These are phyloP conservation scores for Yamadazyma sp. DNA, from an alignment of 805 yeast genomes.

Conservation along the genomic window DNA sequence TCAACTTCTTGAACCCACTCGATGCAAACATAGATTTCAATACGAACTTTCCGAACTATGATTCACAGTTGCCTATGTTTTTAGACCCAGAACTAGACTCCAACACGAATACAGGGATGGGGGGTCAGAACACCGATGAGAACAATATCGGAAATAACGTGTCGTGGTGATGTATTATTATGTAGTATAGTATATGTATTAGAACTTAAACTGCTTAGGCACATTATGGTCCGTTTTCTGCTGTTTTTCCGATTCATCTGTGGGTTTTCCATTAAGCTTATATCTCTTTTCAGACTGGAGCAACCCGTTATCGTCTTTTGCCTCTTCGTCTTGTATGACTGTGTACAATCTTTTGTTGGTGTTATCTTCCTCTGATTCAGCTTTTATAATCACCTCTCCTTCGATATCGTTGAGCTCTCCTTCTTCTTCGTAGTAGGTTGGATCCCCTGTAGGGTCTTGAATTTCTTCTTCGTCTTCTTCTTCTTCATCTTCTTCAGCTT, in stretches of 20 bases:
- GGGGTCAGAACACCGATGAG: not conserved
- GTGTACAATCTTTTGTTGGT: conserved; percentile 16
- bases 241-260: too few relatives aligned
- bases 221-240: too few relatives aligned
- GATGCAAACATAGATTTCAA: conserved; percentile 23
- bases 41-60: conserved; percentile 1
- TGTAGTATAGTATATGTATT: conserved; percentile 2
- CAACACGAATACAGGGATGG: too few relatives aligned
- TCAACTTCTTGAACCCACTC: conserved; percentile 28
- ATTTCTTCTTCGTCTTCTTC: conserved; percentile 54
- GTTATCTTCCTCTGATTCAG: not conserved
- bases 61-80: not conserved
- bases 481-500: conserved; percentile 30
- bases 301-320: conserved; percentile 2
- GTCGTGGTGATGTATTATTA: too few relatives aligned
- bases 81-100: not conserved
- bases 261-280: conserved; percentile 3
- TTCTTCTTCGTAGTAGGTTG: conserved; percentile 9
- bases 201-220: conserved; percentile 15
- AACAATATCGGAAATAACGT: not conserved
- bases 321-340: conserved; percentile 20
- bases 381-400: conserved; percentile 9
- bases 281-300: conserved; percentile 8
- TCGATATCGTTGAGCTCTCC: conserved; percentile 1
- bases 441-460: conserved; percentile 36